Conservation (phyloP, 805 yeast genomes). For the Myxozyma mucilagina region DNA sequence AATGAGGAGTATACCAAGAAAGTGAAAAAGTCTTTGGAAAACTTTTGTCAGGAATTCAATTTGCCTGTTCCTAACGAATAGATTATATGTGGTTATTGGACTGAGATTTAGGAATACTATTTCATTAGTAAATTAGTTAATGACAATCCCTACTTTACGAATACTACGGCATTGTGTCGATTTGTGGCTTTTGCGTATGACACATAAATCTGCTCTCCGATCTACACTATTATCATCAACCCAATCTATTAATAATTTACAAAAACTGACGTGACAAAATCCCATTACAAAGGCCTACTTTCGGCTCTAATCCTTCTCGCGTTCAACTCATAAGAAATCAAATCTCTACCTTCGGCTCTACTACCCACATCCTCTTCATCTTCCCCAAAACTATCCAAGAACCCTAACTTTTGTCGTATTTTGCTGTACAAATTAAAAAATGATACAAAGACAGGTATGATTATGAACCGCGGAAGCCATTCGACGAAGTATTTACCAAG, state of each 20-base stretch:
- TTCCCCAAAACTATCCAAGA: constrained; percentile 43
- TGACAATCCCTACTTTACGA: no score
- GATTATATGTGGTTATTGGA: no score
- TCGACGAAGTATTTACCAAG: constrained; percentile 70
- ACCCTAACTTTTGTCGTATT: constrained; percentile 48
- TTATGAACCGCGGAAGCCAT: constrained; percentile 70
- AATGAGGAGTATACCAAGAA: constrained; percentile 63
- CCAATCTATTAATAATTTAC: background rate
- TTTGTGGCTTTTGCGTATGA: no score
- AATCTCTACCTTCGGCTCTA: constrained; percentile 33
- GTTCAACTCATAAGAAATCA: constrained; percentile 29
- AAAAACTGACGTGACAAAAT: background rate
- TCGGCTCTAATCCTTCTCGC: constrained; percentile 6
- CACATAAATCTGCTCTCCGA: no score
- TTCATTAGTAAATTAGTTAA: no score
- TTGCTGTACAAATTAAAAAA: constrained; percentile 67
- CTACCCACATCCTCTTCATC: constrained; percentile 40
- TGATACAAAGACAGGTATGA: constrained; percentile 69
- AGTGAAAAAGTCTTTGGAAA: constrained; percentile 56
- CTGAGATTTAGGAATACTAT: no score
- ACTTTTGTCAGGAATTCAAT: constrained; percentile 37
- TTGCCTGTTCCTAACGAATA: constrained; percentile 10
- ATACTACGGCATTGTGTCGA: no score
- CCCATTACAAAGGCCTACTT: background rate
- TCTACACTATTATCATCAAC: constrained; percentile 14